These are phyloP conservation scores for Viola odorata DNA, from an alignment of 345 rosid species.

Conservation along the genomic window DNA sequence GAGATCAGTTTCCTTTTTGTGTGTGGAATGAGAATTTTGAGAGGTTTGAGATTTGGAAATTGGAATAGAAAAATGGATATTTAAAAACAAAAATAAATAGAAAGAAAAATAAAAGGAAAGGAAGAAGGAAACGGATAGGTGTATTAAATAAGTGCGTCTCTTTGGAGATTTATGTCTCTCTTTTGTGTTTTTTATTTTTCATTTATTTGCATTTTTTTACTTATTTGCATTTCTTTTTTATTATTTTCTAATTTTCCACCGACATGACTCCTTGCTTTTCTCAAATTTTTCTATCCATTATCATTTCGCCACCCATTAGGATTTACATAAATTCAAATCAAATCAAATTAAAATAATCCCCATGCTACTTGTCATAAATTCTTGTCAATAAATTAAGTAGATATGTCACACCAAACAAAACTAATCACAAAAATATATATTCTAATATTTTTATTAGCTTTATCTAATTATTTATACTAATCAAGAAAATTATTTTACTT, in stretches of 20 bases:
- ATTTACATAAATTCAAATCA: not conserved
- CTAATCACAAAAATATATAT: too few species aligned
- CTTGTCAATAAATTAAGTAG: too few species aligned
- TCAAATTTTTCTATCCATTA: not conserved
- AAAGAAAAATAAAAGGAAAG: not conserved
- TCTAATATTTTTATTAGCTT: too few species aligned
- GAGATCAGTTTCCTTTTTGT: slow-evolving; percentile 6
- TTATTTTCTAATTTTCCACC: slow-evolving; percentile 6
- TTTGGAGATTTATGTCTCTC: too few species aligned
- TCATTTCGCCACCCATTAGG: not conserved
- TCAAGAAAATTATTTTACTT: too few species aligned
- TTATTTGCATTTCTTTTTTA: not conserved
- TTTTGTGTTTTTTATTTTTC: not conserved
- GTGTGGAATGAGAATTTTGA: not conserved
- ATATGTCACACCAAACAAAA: too few species aligned
- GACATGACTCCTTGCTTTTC: slow-evolving; percentile 7
- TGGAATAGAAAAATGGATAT: not conserved
- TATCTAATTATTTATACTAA: too few species aligned
- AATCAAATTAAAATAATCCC: too few species aligned
- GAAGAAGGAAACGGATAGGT: not conserved
- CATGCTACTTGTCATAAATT: too few species aligned
- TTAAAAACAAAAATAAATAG: not conserved
- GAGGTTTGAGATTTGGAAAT: slow-evolving; percentile 10
- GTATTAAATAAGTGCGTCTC: not conserved
- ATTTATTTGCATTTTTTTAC: not conserved